Conservation (phyloP, 306 rosid genomes). For the Cercis canadensis region DNA sequence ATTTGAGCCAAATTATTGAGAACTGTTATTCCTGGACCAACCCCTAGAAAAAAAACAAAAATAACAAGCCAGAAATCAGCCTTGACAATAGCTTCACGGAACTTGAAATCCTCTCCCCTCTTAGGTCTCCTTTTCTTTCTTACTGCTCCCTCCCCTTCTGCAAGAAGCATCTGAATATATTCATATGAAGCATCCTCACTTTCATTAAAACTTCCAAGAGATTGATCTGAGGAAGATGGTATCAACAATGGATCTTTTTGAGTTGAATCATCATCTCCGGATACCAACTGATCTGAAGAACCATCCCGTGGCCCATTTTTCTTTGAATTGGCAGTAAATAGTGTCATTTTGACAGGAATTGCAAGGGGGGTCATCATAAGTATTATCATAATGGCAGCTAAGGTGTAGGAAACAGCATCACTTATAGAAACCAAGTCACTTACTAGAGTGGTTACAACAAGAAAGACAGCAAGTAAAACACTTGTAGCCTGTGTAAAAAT, state of each 20-base stretch:
- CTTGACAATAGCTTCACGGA: slow-evolving; percentile 71
- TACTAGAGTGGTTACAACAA: slow-evolving; percentile 52
- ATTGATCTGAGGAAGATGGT: slow-evolving; percentile 65
- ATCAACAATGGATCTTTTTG: slow-evolving; percentile 60
- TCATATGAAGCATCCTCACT: slow-evolving; percentile 57
- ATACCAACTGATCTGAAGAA: slow-evolving; percentile 53
- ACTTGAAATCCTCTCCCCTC: slow-evolving; percentile 89
- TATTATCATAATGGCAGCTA: slow-evolving; percentile 67
- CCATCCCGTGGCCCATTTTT: slow-evolving; percentile 35
- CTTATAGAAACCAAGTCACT: slow-evolving; percentile 51
- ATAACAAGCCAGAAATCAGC: slow-evolving; percentile 97
- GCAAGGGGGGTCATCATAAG: slow-evolving; percentile 73
- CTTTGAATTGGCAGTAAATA: slow-evolving; percentile 54
- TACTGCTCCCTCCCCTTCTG: slow-evolving; percentile 86
- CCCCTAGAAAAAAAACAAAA: slow-evolving; percentile 74
- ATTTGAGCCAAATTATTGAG: slow-evolving; percentile 91
- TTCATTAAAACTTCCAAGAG: slow-evolving; percentile 61
- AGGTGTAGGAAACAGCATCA: slow-evolving; percentile 52
- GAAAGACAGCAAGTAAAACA: slow-evolving; percentile 69
- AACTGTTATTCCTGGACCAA: slow-evolving; percentile 79
- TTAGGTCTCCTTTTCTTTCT: slow-evolving; percentile 75
- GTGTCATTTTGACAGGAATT: slow-evolving; percentile 82
- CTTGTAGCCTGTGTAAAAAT: slow-evolving; percentile 73
- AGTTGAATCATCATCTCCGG: slow-evolving; percentile 41
- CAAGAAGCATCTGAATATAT: slow-evolving; percentile 71